Conservation (phyloP, 169 alveolate genomes). For the Besnoitia besnoiti region DNA sequence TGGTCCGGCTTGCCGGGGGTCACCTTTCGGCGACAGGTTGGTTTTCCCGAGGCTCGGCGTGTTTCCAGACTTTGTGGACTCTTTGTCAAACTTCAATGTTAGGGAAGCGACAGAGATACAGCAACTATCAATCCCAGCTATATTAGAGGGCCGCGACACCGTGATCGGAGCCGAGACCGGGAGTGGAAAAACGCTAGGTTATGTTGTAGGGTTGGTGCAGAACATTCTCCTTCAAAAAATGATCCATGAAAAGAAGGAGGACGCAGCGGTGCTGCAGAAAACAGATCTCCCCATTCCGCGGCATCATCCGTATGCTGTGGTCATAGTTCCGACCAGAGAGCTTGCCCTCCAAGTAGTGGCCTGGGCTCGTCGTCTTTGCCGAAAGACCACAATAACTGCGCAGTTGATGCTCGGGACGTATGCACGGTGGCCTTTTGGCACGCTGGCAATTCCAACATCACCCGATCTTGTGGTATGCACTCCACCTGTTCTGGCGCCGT, state of each 20-base stretch:
- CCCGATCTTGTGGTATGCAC: slow-evolving; percentile 40
- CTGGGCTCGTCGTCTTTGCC: slow-evolving; percentile 42
- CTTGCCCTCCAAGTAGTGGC: slow-evolving; percentile 54
- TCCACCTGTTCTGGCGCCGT: slow-evolving; percentile 28
- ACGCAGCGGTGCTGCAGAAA: slow-evolving; percentile 35
- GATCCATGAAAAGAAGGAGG: slow-evolving; percentile 17
- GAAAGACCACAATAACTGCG: slow-evolving; percentile 29
- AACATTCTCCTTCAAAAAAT: slow-evolving; percentile 19
- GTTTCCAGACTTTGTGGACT: slow-evolving; percentile 14
- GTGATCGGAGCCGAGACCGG: slow-evolving; percentile 49
- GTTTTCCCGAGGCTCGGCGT: slow-evolving; percentile 11
- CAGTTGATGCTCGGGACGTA: slow-evolving; percentile 49
- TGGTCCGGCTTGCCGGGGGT: no score
- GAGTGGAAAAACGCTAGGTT: slow-evolving; percentile 40
- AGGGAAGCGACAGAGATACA: slow-evolving; percentile 8
- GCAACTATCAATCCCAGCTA: slow-evolving; percentile 24
- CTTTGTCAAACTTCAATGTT: not conserved
- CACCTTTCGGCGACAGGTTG: not conserved
- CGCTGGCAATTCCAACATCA: slow-evolving; percentile 16
- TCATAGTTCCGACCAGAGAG: slow-evolving; percentile 41
- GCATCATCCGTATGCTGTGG: slow-evolving; percentile 42
- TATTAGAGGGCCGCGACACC: slow-evolving; percentile 14
- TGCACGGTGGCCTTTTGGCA: slow-evolving; percentile 50
- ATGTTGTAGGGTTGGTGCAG: not conserved
- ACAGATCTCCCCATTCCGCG: slow-evolving; percentile 6